A percentile compares a stretch with the other conserved stretches of the same genome.
phyloP scores from a whole-genome alignment of 139 green algal species.

The Mesotaenium endlicherianum region DNA sequence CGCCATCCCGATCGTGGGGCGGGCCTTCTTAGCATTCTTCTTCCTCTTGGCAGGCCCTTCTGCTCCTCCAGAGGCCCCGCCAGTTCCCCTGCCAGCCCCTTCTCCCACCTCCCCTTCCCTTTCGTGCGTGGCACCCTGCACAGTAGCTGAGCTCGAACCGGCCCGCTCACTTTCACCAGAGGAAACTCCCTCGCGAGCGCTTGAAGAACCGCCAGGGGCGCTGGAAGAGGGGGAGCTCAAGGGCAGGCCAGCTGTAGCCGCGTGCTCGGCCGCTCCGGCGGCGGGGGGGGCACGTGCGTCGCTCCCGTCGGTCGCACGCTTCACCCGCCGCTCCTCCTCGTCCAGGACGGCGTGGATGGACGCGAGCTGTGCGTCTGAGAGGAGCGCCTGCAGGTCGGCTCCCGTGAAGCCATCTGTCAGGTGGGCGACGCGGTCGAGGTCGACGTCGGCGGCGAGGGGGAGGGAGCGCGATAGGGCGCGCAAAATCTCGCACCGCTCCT shows the following conservation, averaged over 20 bases:
- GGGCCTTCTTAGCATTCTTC: neutral
- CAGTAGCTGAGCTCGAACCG: no score
- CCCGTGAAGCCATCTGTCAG: conserved; percentile 51
- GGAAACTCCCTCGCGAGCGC: no score
- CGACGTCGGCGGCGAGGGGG: conserved; percentile 51
- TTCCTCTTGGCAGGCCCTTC: neutral
- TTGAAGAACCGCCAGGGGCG: no score
- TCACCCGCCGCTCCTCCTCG: no score
- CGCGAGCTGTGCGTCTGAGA: conserved; percentile 54
- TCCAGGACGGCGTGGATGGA: conserved; percentile 50
- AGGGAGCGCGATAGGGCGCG: conserved; percentile 14
- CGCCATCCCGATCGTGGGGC: conserved; percentile 4
- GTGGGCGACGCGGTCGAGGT: conserved; percentile 31
- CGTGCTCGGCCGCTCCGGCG: no score
- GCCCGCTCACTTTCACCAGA: no score
- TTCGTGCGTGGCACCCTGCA: no score
- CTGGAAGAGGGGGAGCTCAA: no score
- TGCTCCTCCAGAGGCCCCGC: neutral
- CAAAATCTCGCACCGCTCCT: conserved; percentile 51
- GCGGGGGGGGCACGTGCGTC: no score
- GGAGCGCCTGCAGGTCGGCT: conserved; percentile 52
- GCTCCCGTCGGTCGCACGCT: no score
- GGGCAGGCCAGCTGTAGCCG: no score
- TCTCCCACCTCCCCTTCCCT: neutral
- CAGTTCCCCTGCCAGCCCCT: neutral